These are phyloP conservation scores for Paraphaeosphaeria minitans DNA, from an alignment of 2,329 filamentous ascomycete genomes.

Conservation along the genomic window DNA sequence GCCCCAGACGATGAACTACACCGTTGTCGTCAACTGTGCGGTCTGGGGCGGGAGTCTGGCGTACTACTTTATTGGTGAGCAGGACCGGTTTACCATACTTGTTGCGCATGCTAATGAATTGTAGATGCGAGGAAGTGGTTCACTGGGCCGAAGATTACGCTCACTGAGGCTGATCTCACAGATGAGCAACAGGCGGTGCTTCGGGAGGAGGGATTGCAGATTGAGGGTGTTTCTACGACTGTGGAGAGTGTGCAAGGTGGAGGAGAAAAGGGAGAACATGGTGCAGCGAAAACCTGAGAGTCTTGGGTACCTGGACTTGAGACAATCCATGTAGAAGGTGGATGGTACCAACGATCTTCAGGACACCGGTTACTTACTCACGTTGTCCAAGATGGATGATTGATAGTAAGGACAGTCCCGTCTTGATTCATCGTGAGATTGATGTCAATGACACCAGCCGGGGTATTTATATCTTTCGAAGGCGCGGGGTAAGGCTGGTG, in stretches of 20 bases:
- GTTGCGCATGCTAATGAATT: constrained; percentile 18
- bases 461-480: too few species aligned
- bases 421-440: too few species aligned
- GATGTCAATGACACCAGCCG: too few species aligned
- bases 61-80: constrained; percentile 54
- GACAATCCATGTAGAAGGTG: too few species aligned
- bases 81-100: background rate
- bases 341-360: too few species aligned
- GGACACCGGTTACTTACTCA: too few species aligned
- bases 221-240: constrained; percentile 17
- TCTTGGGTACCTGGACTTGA: too few species aligned
- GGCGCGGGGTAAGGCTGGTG: too few species aligned
- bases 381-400: too few species aligned
- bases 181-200: constrained; percentile 20
- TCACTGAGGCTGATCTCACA: constrained; percentile 42
- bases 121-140: constrained; percentile 65
- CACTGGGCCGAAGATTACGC: constrained; percentile 63
- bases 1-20: constrained; percentile 64
- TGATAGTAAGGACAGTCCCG: too few species aligned
- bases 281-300: background rate
- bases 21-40: constrained; percentile 63
- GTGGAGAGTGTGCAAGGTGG: background rate
- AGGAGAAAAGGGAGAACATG: background rate
- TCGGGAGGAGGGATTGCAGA: constrained; percentile 23
- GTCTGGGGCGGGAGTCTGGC: constrained; percentile 62